Percentiles rank a stretch among this genome's conserved stretches.
These are phyloP conservation scores for Neurospora sp. DNA, from an alignment of 495 filamentous ascomycete species.

Conservation along the genomic window DNA sequence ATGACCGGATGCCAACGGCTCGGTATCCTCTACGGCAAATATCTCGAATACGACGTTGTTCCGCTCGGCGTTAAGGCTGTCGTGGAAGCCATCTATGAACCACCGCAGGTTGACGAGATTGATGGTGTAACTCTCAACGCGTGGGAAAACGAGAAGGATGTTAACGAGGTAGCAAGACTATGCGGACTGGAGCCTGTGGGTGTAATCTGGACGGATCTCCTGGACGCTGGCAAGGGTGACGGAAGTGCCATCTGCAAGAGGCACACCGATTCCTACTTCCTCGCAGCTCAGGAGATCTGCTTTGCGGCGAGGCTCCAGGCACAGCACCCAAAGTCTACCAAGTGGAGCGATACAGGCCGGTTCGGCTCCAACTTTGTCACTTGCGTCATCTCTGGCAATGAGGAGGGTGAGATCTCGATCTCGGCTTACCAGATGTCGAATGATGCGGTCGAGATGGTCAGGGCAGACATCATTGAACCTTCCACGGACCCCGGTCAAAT, in stretches of 20 bases:
- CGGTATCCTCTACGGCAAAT: constrained; percentile 85
- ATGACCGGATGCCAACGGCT: constrained; percentile 67
- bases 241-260: constrained; percentile 88
- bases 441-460: constrained; percentile 91
- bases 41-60: constrained; percentile 85
- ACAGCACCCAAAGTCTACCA: constrained; percentile 78
- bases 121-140: constrained; percentile 82
- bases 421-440: constrained; percentile 93
- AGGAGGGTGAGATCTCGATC: constrained; percentile 76
- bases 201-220: constrained; percentile 89
- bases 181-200: constrained; percentile 89
- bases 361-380: constrained; percentile 98
- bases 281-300: constrained; percentile 83
- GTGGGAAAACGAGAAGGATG: constrained; percentile 79
- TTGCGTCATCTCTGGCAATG: constrained; percentile 86
- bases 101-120: constrained; percentile 81
- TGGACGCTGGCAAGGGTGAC: constrained; percentile 70
- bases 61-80: constrained; percentile 92
- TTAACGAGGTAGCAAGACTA: constrained; percentile 69
- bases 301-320: constrained; percentile 85
- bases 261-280: constrained; percentile 88
- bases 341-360: constrained; percentile 91
- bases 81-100: constrained; percentile 96
- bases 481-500: constrained; percentile 88
- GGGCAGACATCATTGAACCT: constrained; percentile 89